phyloP scores from a whole-genome alignment of 495 filamentous ascomycete genomes.

The Staphylotrichum tortipilum region DNA sequence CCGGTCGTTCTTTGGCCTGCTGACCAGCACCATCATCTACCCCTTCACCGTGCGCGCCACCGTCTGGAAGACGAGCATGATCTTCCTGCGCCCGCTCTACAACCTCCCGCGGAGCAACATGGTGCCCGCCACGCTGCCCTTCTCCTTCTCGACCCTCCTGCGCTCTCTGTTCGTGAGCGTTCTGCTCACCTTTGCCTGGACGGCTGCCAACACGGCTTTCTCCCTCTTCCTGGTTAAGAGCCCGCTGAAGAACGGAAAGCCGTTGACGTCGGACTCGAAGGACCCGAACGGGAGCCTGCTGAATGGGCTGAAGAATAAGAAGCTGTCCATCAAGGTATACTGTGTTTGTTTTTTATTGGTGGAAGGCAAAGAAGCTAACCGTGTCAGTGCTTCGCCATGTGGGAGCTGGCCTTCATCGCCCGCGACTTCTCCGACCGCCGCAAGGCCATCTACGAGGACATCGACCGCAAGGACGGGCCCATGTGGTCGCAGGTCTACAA shows the following conservation, averaged over 20 bases:
- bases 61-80: slow-evolving; percentile 59
- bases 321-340: slow-evolving; percentile 50
- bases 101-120: slow-evolving; percentile 62
- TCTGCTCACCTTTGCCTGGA: slow-evolving; percentile 63
- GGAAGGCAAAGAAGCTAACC: slow-evolving; percentile 14
- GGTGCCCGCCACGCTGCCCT: slow-evolving; percentile 49
- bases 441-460: slow-evolving; percentile 77
- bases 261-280: slow-evolving; percentile 72
- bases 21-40: slow-evolving; percentile 54
- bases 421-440: slow-evolving; percentile 62
- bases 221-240: slow-evolving; percentile 66
- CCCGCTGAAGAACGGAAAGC: slow-evolving; percentile 72
- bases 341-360: background rate
- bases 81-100: slow-evolving; percentile 61
- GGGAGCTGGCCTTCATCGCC: slow-evolving; percentile 78
- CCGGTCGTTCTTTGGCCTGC: slow-evolving; percentile 34
- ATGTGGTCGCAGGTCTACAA: slow-evolving; percentile 73
- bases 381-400: slow-evolving; percentile 69
- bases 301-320: slow-evolving; percentile 71
- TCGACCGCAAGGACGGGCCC: slow-evolving; percentile 69
- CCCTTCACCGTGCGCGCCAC: slow-evolving; percentile 49
- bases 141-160: slow-evolving; percentile 46
- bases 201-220: slow-evolving; percentile 66
- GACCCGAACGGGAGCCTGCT: slow-evolving; percentile 90
- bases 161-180: slow-evolving; percentile 57